Evolutionary conservation across 768 basidiomycete genomes (phyloP).

Genomic region (Agrocybe praecox): DNA sequence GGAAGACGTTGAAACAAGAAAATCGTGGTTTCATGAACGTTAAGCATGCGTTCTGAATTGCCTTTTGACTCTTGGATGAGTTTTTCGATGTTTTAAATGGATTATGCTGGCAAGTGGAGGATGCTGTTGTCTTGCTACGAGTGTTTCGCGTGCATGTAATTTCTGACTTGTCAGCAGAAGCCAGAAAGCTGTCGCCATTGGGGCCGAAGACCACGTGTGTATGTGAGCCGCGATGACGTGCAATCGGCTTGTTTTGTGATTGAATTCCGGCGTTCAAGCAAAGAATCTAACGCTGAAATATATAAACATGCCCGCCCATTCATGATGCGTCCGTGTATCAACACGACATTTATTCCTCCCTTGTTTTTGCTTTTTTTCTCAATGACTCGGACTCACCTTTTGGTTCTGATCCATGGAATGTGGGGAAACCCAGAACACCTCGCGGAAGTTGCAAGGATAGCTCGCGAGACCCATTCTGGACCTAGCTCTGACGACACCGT

Average conservation of each 20-base stretch:
- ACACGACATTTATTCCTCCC: neutral
- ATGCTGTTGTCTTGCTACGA: neutral
- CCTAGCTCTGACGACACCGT: constrained; percentile 37
- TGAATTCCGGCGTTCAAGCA: neutral
- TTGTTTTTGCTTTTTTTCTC: neutral
- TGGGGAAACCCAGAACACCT: constrained; percentile 80
- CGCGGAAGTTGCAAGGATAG: constrained; percentile 54
- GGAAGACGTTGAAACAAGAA: too few relatives aligned
- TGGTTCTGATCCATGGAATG: constrained; percentile 68
- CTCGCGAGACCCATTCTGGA: constrained; percentile 42
- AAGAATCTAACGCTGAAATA: neutral
- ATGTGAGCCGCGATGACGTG: neutral
- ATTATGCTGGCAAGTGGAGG: too few relatives aligned
- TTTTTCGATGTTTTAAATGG: too few relatives aligned
- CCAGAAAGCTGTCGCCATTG: neutral
- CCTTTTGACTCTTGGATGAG: too few relatives aligned
- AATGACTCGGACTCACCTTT: constrained; percentile 43
- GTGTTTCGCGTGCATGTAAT: neutral
- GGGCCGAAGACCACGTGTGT: neutral
- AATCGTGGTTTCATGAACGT: too few relatives aligned
- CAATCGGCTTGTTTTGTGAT: neutral
- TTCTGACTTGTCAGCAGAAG: neutral
- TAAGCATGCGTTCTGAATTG: too few relatives aligned
- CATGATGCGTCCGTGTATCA: neutral
- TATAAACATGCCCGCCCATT: neutral